Base-by-base conservation (phyloP, 148 eudicot species). In the Vaccinium vitisidaea region DNA sequence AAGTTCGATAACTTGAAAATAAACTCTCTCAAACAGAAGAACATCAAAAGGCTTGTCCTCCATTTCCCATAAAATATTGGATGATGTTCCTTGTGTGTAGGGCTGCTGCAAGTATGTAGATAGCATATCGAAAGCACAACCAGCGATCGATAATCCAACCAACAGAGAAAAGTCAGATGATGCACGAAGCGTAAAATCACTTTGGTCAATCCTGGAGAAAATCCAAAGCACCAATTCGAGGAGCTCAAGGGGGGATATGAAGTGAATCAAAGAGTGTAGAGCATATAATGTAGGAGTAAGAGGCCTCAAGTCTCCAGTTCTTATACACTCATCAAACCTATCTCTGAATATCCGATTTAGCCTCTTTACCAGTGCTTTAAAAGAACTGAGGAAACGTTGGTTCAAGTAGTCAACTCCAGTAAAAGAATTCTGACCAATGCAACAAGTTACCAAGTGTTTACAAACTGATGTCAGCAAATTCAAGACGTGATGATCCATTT, bases 161-260 rank as follows among this genome's bases (percentile, higher is more conserved):
- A 67, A 82, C 53, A 91, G 81, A 77, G 89, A 93, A 75, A 80
- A 52, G 85, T 89, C 86, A 75, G 84, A 83, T 71, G 89, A 65
- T 73, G 67, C 77, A 55, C 8, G 52, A 87, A 75, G 19, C 54
- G 77, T 49, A 11, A 63, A 79, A n/a, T 89, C 88, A 70, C 88
- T 73, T 12, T 82, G 83, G 69, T 91, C 89, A 81, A 87, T 87
- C 86, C 79, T 87, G 80, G 88, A 83, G 54, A 97, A 80, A 85
- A 93, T 87, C 97, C 97, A 94, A 61, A 87, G 84, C 83, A 88
- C 96, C 83, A 95, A 82, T 79, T 93, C 92, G 88, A 97, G 96
- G 88, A 95, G 88, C 85, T 91, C 93, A 83, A 85, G 84, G 59
- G 98, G 99, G 85, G 98, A 90, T 75, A 91, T 87, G 84, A 91